phyloP scores from a whole-genome alignment of 345 rosid species.

The Gossypium thurberi region DNA sequence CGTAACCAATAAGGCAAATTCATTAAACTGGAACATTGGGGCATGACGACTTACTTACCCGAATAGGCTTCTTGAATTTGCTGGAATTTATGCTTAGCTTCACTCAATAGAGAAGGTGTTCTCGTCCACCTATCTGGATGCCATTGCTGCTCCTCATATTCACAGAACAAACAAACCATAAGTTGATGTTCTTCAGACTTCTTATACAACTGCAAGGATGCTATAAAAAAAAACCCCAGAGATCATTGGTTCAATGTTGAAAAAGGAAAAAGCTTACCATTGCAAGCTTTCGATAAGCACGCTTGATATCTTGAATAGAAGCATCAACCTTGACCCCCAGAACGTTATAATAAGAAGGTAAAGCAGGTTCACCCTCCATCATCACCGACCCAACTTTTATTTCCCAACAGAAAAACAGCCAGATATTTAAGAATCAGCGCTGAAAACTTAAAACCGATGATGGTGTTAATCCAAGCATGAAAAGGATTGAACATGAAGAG shows the following conservation, averaged over 20 bases:
- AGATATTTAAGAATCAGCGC: not conserved
- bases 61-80: slow-evolving; percentile 60
- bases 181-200: not conserved
- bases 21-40: not conserved
- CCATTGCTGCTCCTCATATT: slow-evolving; percentile 37
- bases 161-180: not conserved
- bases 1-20: not conserved
- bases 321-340: slow-evolving; percentile 39
- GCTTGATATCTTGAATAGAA: slow-evolving; percentile 37
- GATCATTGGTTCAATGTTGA: not conserved
- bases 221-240: not conserved
- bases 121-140: slow-evolving; percentile 57
- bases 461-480: not conserved
- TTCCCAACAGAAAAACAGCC: not conserved
- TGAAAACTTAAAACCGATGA: not conserved
- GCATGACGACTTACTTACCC: slow-evolving; percentile 20
- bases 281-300: slow-evolving; percentile 56
- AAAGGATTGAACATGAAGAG: not conserved
- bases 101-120: slow-evolving; percentile 32
- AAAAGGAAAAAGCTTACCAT: slow-evolving; percentile 28
- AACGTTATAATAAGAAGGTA: slow-evolving; percentile 34
- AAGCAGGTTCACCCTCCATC: slow-evolving; percentile 4
- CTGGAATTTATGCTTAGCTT: slow-evolving; percentile 52
- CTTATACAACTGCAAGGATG: not conserved
- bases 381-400: not conserved